These are phyloP conservation scores for Xylaria flabelliformis DNA, from an alignment of 495 filamentous ascomycete species.

Conservation along the genomic window DNA sequence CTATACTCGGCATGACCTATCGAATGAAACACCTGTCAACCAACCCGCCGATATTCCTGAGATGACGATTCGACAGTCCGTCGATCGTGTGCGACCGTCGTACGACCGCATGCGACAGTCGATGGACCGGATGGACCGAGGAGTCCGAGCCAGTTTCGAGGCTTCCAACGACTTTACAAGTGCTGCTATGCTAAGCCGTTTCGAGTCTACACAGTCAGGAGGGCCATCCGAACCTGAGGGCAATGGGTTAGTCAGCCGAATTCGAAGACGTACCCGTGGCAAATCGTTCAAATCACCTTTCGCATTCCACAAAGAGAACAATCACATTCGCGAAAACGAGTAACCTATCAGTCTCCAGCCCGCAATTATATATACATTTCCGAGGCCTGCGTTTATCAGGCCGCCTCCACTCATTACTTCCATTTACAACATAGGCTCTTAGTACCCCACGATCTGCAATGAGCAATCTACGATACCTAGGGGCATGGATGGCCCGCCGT, in stretches of 20 bases:
- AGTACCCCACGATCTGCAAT: constrained; percentile 39
- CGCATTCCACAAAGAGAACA: constrained; percentile 35
- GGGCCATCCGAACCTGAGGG: constrained; percentile 28
- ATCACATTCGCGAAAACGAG: constrained; percentile 41
- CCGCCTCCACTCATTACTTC: constrained; percentile 25
- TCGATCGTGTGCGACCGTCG: constrained; percentile 75
- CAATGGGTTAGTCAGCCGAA: constrained; percentile 37
- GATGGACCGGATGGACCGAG: constrained; percentile 62
- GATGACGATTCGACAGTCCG: constrained; percentile 58
- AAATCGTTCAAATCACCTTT: constrained; percentile 43
- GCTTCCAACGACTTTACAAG: constrained; percentile 88
- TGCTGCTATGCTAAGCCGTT: constrained; percentile 78
- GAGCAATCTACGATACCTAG: constrained; percentile 41
- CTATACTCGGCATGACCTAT: constrained; percentile 74
- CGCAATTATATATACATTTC: background rate
- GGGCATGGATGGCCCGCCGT: constrained; percentile 28
- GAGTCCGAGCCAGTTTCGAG: constrained; percentile 77
- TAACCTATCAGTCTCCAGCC: constrained; percentile 14
- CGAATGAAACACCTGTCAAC: constrained; percentile 43
- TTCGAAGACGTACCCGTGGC: constrained; percentile 41
- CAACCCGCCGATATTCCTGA: constrained; percentile 47
- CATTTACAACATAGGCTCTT: constrained; percentile 33
- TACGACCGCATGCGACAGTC: constrained; percentile 78
- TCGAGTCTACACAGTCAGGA: constrained; percentile 75
- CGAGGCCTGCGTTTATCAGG: background rate